Base-by-base conservation (phyloP, 2,329 filamentous ascomycete genomes). In the Epichloe festucae region DNA sequence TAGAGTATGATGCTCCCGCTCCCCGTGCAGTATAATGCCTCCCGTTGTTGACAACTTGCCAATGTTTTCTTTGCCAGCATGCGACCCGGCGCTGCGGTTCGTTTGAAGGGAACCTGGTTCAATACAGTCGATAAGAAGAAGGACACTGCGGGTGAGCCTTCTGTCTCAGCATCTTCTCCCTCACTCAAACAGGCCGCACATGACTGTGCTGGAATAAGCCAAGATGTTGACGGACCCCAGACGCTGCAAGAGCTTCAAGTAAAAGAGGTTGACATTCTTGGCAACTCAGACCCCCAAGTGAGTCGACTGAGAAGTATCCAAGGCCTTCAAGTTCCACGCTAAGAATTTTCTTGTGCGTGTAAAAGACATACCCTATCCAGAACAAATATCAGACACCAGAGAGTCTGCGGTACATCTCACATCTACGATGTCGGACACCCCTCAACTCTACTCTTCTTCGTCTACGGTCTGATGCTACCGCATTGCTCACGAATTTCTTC, bases 311-410 rank as follows among this genome's bases (percentile, higher is more conserved):
- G 14, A 27, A 42, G 15, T 19, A 38, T 27, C 12, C 12, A 31
- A 6, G 19, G 23, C 15, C 35, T 34, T 48, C 54, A 21, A 17
- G 45, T 17, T 39, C 44, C 46, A 31, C 43, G 48, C 56, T 53
- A 54, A 58, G 17, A 50, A 56, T 49, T 52, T n/a, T 56, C 49
- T 51, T 14, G 10, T 27, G 17, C 45, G 54, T 52, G 31, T 62
- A 44, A 54, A 96, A 97, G 87, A 87, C 84, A 56, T 95, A 88
- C 64, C 93, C 93, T 3, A 81, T 98, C 23, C 93, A 98, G 69
- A 95, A 95, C 69, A 97, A 97, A 70, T 95, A 93, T 60, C 90
- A 96, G 60, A 88, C 84, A 5, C 75, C 85, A 48, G 91, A 97
- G 64, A 97, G 85, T 66, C 79, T 98, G 55, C 85, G 93, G 53